These are phyloP conservation scores for Zygosaccharomyces lentus DNA, from an alignment of 805 yeast genomes.

Conservation along the genomic window DNA sequence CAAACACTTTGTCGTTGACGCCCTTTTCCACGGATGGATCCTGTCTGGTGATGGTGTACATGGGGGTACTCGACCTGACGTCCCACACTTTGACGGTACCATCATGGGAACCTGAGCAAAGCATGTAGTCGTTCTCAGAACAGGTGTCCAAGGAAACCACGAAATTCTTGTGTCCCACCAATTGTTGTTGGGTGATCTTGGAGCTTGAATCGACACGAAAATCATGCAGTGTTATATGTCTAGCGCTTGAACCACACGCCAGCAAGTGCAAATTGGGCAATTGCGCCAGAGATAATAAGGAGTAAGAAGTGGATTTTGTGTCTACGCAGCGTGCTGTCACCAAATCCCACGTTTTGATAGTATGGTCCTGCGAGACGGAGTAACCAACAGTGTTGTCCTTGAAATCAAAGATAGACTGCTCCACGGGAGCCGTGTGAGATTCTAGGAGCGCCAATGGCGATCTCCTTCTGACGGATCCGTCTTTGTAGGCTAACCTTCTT, in stretches of 20 bases:
- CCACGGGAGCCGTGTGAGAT: slow-evolving; percentile 84
- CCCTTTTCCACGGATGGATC: slow-evolving; percentile 41
- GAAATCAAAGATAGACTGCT: slow-evolving; percentile 70
- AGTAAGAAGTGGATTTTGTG: slow-evolving; percentile 80
- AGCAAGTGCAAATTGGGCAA: slow-evolving; percentile 64
- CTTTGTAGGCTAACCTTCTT: slow-evolving; percentile 73
- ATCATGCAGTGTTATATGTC: slow-evolving; percentile 91
- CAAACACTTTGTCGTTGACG: slow-evolving; percentile 66
- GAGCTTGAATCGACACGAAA: slow-evolving; percentile 65
- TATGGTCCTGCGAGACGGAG: slow-evolving; percentile 93
- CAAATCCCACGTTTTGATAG: slow-evolving; percentile 94
- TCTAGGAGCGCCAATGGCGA: slow-evolving; percentile 76
- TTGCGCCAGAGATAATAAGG: slow-evolving; percentile 70
- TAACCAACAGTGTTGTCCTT: slow-evolving; percentile 78
- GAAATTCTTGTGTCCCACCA: slow-evolving; percentile 87
- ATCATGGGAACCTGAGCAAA: slow-evolving; percentile 92
- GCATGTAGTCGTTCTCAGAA: slow-evolving; percentile 75
- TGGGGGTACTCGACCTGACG: slow-evolving; percentile 73
- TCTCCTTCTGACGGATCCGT: slow-evolving; percentile 70
- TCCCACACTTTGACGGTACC: slow-evolving; percentile 97
- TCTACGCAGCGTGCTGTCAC: slow-evolving; percentile 82
- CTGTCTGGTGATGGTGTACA: slow-evolving; percentile 80
- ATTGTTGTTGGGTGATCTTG: slow-evolving; percentile 62
- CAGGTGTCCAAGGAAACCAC: slow-evolving; percentile 73
- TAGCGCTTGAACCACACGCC: slow-evolving; percentile 96